These are phyloP conservation scores for Huntiella decipiens DNA, from an alignment of 2,329 filamentous ascomycete species.

Conservation along the genomic window DNA sequence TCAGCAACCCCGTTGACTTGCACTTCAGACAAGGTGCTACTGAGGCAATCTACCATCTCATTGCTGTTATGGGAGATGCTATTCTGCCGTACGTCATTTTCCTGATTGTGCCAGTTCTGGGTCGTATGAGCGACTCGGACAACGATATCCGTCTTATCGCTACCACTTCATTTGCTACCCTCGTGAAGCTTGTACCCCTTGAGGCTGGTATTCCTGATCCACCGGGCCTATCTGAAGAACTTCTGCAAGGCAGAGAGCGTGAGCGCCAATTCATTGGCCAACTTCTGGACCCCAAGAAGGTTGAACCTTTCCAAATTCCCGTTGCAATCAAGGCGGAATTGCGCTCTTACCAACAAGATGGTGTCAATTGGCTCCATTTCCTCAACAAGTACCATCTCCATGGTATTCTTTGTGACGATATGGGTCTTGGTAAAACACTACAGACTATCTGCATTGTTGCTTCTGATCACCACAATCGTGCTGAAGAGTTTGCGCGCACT, in stretches of 20 bases:
- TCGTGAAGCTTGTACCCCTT: conserved; percentile 90
- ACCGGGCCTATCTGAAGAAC: conserved; percentile 71
- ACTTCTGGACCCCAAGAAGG: conserved; percentile 90
- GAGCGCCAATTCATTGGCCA: conserved; percentile 95
- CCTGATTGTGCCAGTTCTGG: conserved; percentile 89
- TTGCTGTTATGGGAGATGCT: conserved; percentile 91
- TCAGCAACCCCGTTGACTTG: conserved; percentile 77
- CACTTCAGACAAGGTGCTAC: conserved; percentile 83
- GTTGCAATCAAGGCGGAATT: conserved; percentile 94
- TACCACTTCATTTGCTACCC: conserved; percentile 88
- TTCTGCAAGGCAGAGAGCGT: conserved; percentile 76
- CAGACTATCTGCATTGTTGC: conserved; percentile 97
- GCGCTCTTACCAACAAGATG: conserved; percentile 93
- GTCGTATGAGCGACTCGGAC: conserved; percentile 95
- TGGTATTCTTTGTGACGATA: conserved; percentile 95
- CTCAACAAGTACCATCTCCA: conserved; percentile 96
- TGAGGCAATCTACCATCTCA: conserved; percentile 89
- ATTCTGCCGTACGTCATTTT: conserved; percentile 98
- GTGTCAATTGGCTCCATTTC: conserved; percentile 96
- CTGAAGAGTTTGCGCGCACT: conserved; percentile 75
- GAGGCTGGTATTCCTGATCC: conserved; percentile 96
- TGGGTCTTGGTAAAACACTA: conserved; percentile 94
- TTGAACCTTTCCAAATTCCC: conserved; percentile 81
- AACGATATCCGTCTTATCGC: conserved; percentile 87
- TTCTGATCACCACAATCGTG: conserved; percentile 86